These are phyloP conservation scores for Effrenium voratum DNA, from an alignment of 73 alveolate species.

Conservation along the genomic window DNA sequence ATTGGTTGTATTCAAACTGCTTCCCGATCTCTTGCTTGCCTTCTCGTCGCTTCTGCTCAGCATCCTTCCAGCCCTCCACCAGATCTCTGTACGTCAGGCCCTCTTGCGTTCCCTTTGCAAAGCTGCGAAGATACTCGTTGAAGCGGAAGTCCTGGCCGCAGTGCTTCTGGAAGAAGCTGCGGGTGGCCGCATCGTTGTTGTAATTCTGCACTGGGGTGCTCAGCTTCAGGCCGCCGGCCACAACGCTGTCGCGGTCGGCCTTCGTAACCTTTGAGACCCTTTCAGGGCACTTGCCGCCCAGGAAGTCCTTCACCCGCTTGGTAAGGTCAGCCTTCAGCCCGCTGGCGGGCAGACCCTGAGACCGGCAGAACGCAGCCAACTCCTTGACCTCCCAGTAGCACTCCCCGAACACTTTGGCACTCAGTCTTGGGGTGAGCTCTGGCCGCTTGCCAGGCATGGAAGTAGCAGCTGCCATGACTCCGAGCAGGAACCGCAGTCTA, in stretches of 20 bases:
- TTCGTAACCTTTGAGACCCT: no score
- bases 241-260: conserved; percentile 23
- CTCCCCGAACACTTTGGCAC: background rate
- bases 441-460: conserved; percentile 17
- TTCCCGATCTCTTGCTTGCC: background rate
- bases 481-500: no score
- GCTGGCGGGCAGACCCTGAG: conserved; percentile 16
- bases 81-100: conserved; percentile 64
- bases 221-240: conserved; percentile 27
- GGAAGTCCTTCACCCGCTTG: background rate
- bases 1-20: conserved; percentile 77
- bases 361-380: conserved; percentile 43
- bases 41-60: background rate
- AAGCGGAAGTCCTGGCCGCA: conserved; percentile 23
- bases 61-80: conserved; percentile 31
- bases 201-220: conserved; percentile 33
- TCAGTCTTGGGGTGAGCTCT: conserved; percentile 22
- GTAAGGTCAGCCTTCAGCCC: conserved; percentile 52
- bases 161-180: conserved; percentile 18
- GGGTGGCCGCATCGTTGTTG: conserved; percentile 59
- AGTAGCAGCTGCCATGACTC: background rate
- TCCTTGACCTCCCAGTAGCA: conserved; percentile 72
- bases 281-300: background rate
- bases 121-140: conserved; percentile 47
- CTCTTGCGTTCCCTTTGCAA: background rate